These are phyloP conservation scores for Penicillium hesseltinei DNA, from an alignment of 2,329 filamentous ascomycete species.

Conservation along the genomic window DNA sequence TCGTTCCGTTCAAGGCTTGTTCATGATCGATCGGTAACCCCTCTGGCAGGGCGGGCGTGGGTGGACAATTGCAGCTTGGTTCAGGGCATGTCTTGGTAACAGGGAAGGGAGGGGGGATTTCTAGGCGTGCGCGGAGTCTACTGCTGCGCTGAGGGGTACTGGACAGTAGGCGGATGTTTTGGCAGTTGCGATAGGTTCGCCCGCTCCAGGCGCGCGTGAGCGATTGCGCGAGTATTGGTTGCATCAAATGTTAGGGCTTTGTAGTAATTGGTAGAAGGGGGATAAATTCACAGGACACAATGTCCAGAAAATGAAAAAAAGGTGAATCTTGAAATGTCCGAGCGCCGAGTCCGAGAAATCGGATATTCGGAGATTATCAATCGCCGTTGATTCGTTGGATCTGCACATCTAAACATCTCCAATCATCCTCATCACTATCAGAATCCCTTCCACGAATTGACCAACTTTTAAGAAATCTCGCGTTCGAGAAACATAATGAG, in stretches of 20 bases:
- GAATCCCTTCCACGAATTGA: background rate
- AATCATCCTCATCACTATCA: background rate
- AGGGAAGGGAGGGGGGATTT: conserved; percentile 46
- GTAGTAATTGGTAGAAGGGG: background rate
- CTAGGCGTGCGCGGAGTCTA: conserved; percentile 29
- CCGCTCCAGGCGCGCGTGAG: conserved; percentile 15
- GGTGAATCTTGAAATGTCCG: conserved; percentile 11
- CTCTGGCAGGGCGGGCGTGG: conserved; percentile 66
- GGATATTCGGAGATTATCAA: conserved; percentile 19
- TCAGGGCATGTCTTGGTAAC: conserved; percentile 63
- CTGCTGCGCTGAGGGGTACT: conserved; percentile 19
- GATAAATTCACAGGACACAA: background rate
- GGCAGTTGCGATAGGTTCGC: conserved; percentile 6
- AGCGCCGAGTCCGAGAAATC: conserved; percentile 12
- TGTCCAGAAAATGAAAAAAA: background rate
- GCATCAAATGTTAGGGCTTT: conserved; percentile 12
- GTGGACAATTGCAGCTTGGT: conserved; percentile 73
- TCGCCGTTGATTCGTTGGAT: conserved; percentile 4
- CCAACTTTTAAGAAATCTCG: background rate
- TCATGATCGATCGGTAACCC: conserved; percentile 73
- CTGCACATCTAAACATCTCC: background rate
- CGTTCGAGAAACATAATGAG: background rate
- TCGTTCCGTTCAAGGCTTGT: conserved; percentile 69
- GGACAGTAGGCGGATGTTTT: conserved; percentile 22
- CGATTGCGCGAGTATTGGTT: conserved; percentile 13